Evolutionary conservation across 2,329 filamentous ascomycete species (phyloP), one percentile per base, ranked within the genome.

Genomic region (Cladobotryum protrusum): DNA sequence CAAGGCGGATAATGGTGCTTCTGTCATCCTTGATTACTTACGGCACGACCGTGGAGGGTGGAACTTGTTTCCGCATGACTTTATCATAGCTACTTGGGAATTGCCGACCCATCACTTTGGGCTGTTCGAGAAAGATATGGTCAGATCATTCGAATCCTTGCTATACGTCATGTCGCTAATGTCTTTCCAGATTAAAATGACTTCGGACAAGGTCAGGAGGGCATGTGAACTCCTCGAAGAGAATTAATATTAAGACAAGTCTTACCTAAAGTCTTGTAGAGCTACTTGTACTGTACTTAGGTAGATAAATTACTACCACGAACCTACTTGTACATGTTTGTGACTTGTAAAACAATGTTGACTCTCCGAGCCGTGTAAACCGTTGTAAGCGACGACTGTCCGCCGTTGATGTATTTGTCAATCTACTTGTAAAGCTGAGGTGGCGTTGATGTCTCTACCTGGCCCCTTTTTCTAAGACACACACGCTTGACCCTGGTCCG

Each of bases 31-130:
- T 11, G 43, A 45, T 29, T 34, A 35, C 43, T n/a, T 45, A 15
- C 24, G 43, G 4, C 43, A 45, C 19, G 43, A 33, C n/a, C 32
- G 32, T 3, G 20, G 43, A 7, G 43, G 43, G 7, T 45, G 43
- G 43, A 32, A 34, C n/a, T 18, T 45, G 17, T 45, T 45, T 17
- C 43, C 43, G 29, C 43, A 45, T 18, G 43, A 45, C 13, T 45
- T 45, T 35, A 45, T 45, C 15, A 29, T 34, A 29, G 29, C 43
- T 14, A 45, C 43, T 9, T 45, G 43, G 43, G 43, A 45, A 18
- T 4, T 45, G 9, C 8, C 24, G 9, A n/a, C 43, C n/a, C 43
- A 45, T 33, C 43, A 45, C 32, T 45, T 45, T 17, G 43, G 43
- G 4, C n/a, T 45, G 12, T 45, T 45, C 18, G 43, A 45, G n/a